Conservation (phyloP, 2,329 filamentous ascomycete species). For the Trichoderma endophyticum region DNA sequence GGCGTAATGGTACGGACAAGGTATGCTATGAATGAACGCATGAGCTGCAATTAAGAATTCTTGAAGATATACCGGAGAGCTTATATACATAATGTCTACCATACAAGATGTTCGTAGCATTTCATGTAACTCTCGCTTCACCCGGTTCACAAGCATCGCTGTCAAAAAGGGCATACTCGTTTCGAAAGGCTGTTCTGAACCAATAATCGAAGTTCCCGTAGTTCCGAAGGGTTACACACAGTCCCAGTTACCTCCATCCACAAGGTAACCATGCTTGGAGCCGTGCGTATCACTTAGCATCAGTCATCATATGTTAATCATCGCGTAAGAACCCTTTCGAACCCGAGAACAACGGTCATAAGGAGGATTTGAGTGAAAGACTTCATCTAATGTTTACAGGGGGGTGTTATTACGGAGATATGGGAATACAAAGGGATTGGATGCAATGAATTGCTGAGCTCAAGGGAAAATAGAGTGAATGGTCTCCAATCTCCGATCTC, state of each 20-base stretch:
- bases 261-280: background rate
- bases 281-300: background rate
- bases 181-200: background rate
- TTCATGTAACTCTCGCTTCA: background rate
- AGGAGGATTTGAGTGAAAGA: background rate
- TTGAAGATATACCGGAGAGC: too few species aligned
- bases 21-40: background rate
- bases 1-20: background rate
- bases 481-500: background rate
- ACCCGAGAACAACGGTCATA: background rate
- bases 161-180: background rate
- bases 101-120: background rate
- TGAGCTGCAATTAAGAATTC: background rate
- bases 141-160: background rate
- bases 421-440: background rate
- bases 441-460: background rate
- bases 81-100: background rate
- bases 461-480: background rate
- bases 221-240: background rate
- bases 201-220: background rate
- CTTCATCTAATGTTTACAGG: too few species aligned
- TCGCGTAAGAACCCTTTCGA: background rate
- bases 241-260: too few species aligned
- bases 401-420: too few species aligned
- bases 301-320: conserved; percentile 2